Evolutionary conservation across 202 grass and related monocot genomes (phyloP), one percentile per base, ranked within the genome.

Genomic region (Carex sylvatica): DNA sequence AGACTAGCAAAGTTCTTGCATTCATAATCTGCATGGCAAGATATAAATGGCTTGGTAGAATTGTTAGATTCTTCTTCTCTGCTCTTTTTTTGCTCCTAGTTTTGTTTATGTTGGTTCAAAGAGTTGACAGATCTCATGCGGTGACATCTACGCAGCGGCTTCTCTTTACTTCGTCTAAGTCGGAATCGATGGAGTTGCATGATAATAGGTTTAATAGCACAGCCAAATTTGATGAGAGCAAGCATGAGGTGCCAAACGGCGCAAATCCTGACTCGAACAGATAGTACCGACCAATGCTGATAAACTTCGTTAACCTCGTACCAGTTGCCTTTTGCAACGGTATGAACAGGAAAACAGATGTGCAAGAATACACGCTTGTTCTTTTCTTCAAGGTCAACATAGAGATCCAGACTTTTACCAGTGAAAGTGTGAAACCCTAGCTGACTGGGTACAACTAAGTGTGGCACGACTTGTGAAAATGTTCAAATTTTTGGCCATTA

Each of bases 221-320:
- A 6, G 46, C 49, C 53, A 51, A 83, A 11, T 54, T 87, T 55
- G 59, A 22, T 11, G 87, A 91, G 66, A 47, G 49, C 79, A 97
- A 93, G 84, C 93, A 97, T 65, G 91, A 91, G 87, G 91, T 97
- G 0, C 93, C 91, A 0, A 97, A 87, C 2, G 93, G 93, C 12
- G 89, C 91, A 0, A 97, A 97, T 6, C 91, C 91, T 22, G 91
- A 91, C 65, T 97, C 93, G 68, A 97, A 97, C 44, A 78, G 89
- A 83, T 92, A 92, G 87, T 51, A 83, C 69, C 33, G 56, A 81
- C 40, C 36, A 26, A 42, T 65, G 8, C 65, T 14, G 14, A 55
- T 73, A 58, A 9, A 31, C 12, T 53, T 74, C 12, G 2, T 74
- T 12, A 0, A 54, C 71, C 22, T 72, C 12, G 23, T 55, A 75